A percentile compares a stretch with the other conserved stretches of the same genome.
Evolutionary conservation across 306 rosid genomes (phyloP).

Genomic region (Cercis canadensis): DNA sequence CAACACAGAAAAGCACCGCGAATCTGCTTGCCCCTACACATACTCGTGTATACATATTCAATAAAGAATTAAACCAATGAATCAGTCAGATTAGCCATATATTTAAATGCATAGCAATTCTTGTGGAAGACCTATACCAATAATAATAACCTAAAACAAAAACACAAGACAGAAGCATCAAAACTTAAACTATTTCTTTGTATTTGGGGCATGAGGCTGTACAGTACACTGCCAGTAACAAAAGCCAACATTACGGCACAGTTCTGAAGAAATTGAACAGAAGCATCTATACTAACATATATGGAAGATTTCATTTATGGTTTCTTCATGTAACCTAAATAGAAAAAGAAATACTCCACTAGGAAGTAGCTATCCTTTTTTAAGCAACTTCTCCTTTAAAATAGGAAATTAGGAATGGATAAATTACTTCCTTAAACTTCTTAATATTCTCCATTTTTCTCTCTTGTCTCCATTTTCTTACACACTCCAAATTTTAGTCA

Average conservation of each 20-base stretch:
- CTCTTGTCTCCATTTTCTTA: too few relatives aligned
- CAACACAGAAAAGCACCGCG: constrained; percentile 8
- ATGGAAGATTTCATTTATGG: too few relatives aligned
- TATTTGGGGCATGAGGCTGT: background rate
- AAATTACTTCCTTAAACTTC: too few relatives aligned
- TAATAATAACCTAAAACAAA: background rate
- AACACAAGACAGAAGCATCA: background rate
- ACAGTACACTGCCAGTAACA: constrained; percentile 2
- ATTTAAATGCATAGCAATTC: background rate
- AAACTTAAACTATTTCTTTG: background rate
- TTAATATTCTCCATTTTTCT: too few relatives aligned
- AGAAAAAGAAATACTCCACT: too few relatives aligned
- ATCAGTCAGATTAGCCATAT: constrained; percentile 11
- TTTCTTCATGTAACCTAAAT: too few relatives aligned
- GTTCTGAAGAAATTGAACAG: too few relatives aligned
- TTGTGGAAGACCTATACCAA: constrained; percentile 15
- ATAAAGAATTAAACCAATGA: constrained; percentile 22
- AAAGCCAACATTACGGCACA: constrained; percentile 2
- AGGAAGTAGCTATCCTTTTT: too few relatives aligned
- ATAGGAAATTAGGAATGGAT: too few relatives aligned
- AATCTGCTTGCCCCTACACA: background rate
- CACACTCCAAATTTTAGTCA: too few relatives aligned
- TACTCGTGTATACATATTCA: constrained; percentile 8
- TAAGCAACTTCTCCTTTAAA: too few relatives aligned
- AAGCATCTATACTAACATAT: too few relatives aligned